Evolutionary conservation across 441 rosid genomes (phyloP).

Genomic region (Pelargonium exstipulatum): DNA sequence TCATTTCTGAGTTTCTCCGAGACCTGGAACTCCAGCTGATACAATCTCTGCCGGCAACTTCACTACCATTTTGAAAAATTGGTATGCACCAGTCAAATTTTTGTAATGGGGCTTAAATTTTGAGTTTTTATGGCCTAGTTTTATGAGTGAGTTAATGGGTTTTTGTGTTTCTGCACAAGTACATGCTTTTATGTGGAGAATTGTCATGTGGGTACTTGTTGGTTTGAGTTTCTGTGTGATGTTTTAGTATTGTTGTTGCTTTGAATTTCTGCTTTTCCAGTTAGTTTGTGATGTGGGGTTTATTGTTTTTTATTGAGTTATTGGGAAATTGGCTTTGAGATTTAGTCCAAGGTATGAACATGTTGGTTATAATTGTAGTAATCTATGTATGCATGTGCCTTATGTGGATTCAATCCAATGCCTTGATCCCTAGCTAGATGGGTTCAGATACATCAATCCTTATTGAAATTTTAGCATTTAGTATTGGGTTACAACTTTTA

Average conservation of each 20-base stretch:
- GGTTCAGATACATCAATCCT: background rate
- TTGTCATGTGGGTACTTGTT: background rate
- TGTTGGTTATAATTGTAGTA: background rate
- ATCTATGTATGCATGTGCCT: background rate
- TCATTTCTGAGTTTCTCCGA: background rate
- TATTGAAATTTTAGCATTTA: background rate
- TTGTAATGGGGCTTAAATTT: background rate
- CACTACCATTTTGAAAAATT: conserved; percentile 1
- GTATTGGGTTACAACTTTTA: background rate
- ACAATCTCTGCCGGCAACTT: background rate
- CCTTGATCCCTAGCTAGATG: background rate
- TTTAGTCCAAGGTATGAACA: background rate
- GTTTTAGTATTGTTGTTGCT: background rate
- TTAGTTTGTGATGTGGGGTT: conserved; percentile 6
- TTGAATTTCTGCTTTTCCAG: background rate
- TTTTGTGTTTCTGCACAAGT: background rate
- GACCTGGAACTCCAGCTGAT: background rate
- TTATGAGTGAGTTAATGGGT: background rate
- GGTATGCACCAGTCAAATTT: background rate
- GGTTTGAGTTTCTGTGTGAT: background rate
- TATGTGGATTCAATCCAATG: background rate
- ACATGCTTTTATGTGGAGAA: background rate
- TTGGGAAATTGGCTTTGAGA: conserved; percentile 1
- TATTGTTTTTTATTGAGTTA: background rate
- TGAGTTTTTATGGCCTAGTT: background rate